Percentiles rank a stretch among this genome's conserved stretches.
phyloP scores from a whole-genome alignment of 805 yeast genomes.

The Saturnispora mendoncae region DNA sequence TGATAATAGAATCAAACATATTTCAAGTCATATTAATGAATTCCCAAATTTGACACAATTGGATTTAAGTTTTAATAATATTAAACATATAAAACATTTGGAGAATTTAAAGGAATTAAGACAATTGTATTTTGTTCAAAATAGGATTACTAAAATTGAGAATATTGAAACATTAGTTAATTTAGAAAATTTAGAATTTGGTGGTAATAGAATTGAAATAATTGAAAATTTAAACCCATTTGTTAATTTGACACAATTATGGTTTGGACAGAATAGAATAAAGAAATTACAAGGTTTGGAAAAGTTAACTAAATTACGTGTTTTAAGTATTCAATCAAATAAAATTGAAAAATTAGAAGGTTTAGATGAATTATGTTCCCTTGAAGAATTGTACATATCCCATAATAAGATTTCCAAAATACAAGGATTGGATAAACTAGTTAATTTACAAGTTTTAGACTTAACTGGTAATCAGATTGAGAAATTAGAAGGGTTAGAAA shows the following conservation, averaged over 20 bases:
- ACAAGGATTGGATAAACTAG: constrained; percentile 68
- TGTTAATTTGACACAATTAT: constrained; percentile 57
- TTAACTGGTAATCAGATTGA: constrained; percentile 66
- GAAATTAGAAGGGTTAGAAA: constrained; percentile 54
- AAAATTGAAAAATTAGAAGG: constrained; percentile 73
- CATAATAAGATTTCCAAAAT: constrained; percentile 70
- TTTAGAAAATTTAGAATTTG: constrained; percentile 71
- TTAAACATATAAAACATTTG: constrained; percentile 74
- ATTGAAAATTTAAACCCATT: constrained; percentile 53
- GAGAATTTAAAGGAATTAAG: constrained; percentile 52
- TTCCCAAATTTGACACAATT: constrained; percentile 48
- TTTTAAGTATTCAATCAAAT: constrained; percentile 85
- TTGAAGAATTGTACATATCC: constrained; percentile 83
- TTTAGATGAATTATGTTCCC: constrained; percentile 55
- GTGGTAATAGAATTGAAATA: constrained; percentile 68
- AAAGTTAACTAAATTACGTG: constrained; percentile 50
- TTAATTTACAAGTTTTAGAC: constrained; percentile 65
- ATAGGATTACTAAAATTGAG: constrained; percentile 66
- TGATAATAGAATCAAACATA: constrained; percentile 85
- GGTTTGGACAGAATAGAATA: constrained; percentile 89
- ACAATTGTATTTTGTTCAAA: constrained; percentile 80
- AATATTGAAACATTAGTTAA: constrained; percentile 48
- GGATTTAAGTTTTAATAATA: constrained; percentile 86
- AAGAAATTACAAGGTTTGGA: constrained; percentile 52
- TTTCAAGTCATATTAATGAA: constrained; percentile 59